These are phyloP conservation scores for Candida freyschussii DNA, from an alignment of 1,139 yeast genomes.

Conservation along the genomic window DNA sequence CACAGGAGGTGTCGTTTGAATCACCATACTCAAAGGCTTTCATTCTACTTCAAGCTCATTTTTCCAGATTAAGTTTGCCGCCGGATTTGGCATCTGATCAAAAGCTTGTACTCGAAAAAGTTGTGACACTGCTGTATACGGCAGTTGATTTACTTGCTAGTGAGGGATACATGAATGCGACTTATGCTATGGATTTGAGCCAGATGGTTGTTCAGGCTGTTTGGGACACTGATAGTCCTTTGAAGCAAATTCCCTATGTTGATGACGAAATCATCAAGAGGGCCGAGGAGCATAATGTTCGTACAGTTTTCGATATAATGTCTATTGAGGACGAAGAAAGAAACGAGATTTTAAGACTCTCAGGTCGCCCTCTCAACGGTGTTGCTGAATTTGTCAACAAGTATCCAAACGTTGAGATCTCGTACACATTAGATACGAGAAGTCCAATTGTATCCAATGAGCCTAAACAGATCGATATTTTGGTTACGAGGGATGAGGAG, in stretches of 20 bases:
- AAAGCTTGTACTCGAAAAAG: conserved; percentile 42
- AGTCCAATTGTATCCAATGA: conserved; percentile 40
- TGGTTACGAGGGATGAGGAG: conserved; percentile 67
- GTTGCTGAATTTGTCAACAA: conserved; percentile 88
- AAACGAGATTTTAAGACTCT: conserved; percentile 54
- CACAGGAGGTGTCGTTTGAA: conserved; percentile 35
- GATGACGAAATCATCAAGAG: conserved; percentile 49
- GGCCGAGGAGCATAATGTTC: conserved; percentile 53
- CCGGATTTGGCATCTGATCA: conserved; percentile 60
- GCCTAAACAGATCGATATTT: conserved; percentile 44
- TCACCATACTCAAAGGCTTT: conserved; percentile 69
- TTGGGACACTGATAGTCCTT: conserved; percentile 77
- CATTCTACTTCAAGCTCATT: conserved; percentile 74
- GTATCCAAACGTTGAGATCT: conserved; percentile 81
- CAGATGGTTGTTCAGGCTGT: conserved; percentile 88
- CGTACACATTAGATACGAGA: conserved; percentile 42
- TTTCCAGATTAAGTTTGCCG: conserved; percentile 58
- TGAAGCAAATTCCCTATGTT: conserved; percentile 78
- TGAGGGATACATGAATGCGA: conserved; percentile 75
- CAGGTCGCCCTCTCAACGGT: conserved; percentile 41
- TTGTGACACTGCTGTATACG: conserved; percentile 55
- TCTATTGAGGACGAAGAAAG: conserved; percentile 79
- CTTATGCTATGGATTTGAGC: conserved; percentile 79
- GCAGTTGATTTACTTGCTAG: conserved; percentile 73
- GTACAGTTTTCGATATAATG: conserved; percentile 79